phyloP scores from a whole-genome alignment of 352 stramenopile genomes.

The Phytophthora megakarya region DNA sequence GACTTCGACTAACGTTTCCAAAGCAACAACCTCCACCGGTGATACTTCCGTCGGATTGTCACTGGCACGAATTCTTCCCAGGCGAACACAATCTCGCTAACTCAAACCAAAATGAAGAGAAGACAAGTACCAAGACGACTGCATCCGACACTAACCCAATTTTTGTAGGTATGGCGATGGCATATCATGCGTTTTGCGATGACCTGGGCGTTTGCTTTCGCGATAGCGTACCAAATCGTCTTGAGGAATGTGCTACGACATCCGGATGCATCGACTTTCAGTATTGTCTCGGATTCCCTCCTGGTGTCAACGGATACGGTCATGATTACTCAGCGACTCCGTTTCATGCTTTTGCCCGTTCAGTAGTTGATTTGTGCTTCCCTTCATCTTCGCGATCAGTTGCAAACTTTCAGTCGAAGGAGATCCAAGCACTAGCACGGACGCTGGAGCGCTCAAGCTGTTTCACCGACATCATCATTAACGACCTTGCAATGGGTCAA shows the following conservation, averaged over 20 bases:
- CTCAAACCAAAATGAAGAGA: constrained; percentile 21
- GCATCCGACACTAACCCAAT: background rate
- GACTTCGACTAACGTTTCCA: constrained; percentile 51
- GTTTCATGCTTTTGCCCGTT: constrained; percentile 20
- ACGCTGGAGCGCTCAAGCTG: constrained; percentile 48
- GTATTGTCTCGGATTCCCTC: constrained; percentile 56
- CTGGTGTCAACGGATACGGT: constrained; percentile 40
- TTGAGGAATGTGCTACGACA: constrained; percentile 52
- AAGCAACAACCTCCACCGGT: constrained; percentile 40
- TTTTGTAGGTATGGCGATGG: constrained; percentile 47
- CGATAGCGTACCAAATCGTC: constrained; percentile 46
- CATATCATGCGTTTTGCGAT: constrained; percentile 70
- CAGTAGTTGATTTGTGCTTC: constrained; percentile 17
- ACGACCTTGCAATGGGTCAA: constrained; percentile 49
- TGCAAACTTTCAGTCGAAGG: constrained; percentile 36
- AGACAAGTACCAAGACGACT: background rate
- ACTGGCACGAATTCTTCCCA: constrained; percentile 62
- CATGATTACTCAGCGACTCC: constrained; percentile 19
- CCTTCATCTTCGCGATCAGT: constrained; percentile 20
- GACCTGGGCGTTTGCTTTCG: constrained; percentile 54
- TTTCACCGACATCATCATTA: constrained; percentile 55
- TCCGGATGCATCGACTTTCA: constrained; percentile 62
- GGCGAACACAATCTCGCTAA: constrained; percentile 4
- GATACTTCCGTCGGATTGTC: constrained; percentile 41
- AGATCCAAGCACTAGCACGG: constrained; percentile 52